Percentiles rank a stretch among this genome's conserved stretches.
Conservation (phyloP, 345 rosid genomes). For the Raphanus raphanistrum region DNA sequence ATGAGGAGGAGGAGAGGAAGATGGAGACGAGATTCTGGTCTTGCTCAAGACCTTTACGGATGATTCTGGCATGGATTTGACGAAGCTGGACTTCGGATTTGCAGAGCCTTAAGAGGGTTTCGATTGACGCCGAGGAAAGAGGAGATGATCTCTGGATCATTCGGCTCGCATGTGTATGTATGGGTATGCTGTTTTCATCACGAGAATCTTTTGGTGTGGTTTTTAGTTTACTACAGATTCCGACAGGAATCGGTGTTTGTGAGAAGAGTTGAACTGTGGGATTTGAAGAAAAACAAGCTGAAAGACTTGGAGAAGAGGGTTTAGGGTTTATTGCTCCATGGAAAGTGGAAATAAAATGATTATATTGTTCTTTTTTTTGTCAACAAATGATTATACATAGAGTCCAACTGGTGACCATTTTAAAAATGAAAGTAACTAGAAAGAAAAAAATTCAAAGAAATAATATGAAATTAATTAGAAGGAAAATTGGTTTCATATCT, state of each 20-base stretch:
- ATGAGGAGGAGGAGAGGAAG: conserved; percentile 39
- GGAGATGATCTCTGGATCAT: conserved; percentile 25
- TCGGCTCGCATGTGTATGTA: conserved; percentile 38
- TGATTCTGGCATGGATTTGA: conserved; percentile 68
- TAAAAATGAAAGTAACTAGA: too few species aligned
- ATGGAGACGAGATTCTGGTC: conserved; percentile 59
- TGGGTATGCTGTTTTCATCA: conserved; percentile 6
- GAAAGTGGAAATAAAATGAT: neutral
- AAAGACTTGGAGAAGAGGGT: neutral
- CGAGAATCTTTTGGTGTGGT: neutral
- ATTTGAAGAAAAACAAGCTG: neutral
- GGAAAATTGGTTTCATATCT: too few species aligned
- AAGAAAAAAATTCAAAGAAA: too few species aligned
- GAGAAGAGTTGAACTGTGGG: neutral
- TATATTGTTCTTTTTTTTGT: neutral
- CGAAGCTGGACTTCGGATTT: conserved; percentile 47
- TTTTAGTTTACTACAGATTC: neutral
- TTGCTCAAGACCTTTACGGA: conserved; percentile 72
- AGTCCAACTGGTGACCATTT: too few species aligned
- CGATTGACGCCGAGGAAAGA: conserved; percentile 42
- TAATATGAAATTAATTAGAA: too few species aligned
- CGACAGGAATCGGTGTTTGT: neutral
- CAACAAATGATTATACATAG: too few species aligned
- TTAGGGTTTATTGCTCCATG: neutral
- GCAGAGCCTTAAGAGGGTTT: conserved; percentile 56